Percentiles rank a stretch among this genome's conserved stretches.
These are phyloP conservation scores for Aspergillus sclerotioniger DNA, from an alignment of 495 filamentous ascomycete genomes.

Conservation along the genomic window DNA sequence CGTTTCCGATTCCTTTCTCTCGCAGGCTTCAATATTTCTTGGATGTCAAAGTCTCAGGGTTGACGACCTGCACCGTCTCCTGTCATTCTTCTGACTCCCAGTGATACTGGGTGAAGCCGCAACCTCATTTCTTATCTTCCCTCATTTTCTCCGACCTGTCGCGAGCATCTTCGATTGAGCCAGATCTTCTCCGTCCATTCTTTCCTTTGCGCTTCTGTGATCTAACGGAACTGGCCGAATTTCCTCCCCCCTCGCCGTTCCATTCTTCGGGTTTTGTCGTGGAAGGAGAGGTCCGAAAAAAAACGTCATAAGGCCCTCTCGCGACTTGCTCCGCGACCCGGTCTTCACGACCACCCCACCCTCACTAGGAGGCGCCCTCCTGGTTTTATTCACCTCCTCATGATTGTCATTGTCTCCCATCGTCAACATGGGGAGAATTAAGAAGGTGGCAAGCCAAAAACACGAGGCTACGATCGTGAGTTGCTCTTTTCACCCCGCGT, in stretches of 20 bases:
- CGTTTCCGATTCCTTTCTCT: slow-evolving; percentile 5
- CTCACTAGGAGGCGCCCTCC: slow-evolving; percentile 34
- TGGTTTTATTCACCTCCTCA: slow-evolving; percentile 39
- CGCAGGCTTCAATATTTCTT: slow-evolving; percentile 8
- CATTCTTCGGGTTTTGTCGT: slow-evolving; percentile 31
- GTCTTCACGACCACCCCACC: slow-evolving; percentile 33
- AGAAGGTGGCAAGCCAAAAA: slow-evolving; percentile 86
- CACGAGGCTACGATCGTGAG: slow-evolving; percentile 93
- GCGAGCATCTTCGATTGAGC: slow-evolving; percentile 16
- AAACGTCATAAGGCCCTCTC: slow-evolving; percentile 48
- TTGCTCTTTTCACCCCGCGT: slow-evolving; percentile 20
- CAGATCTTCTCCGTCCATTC: slow-evolving; percentile 13
- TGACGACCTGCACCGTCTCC: slow-evolving; percentile 53
- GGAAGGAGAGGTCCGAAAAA: slow-evolving; percentile 29
- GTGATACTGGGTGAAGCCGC: slow-evolving; percentile 18
- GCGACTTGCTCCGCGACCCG: slow-evolving; percentile 37
- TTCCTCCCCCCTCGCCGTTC: slow-evolving; percentile 6
- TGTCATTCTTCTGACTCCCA: slow-evolving; percentile 27
- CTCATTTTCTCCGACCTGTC: slow-evolving; percentile 16
- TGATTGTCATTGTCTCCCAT: slow-evolving; percentile 42
- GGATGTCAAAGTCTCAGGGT: slow-evolving; percentile 29
- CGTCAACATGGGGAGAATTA: slow-evolving; percentile 87
- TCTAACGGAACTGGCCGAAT: slow-evolving; percentile 4
- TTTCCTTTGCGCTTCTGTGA: background rate
- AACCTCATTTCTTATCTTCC: slow-evolving; percentile 21